These are phyloP conservation scores for Trypanosoma boissoni DNA, from an alignment of 208 protist species.

Conservation along the genomic window DNA sequence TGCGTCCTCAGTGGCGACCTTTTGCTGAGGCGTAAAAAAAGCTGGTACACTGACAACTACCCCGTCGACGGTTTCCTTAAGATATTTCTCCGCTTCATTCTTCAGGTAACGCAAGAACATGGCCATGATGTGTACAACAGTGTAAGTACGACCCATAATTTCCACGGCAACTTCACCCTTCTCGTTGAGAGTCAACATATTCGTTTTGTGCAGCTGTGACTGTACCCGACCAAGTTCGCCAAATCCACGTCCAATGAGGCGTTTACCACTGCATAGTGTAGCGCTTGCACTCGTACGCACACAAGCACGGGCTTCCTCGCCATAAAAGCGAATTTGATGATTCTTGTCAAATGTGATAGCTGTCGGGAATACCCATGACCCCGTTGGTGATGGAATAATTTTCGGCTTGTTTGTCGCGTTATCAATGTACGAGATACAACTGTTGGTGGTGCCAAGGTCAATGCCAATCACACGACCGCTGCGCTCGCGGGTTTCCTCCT, in stretches of 20 bases:
- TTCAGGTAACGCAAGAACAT: constrained; percentile 93
- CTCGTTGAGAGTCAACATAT: constrained; percentile 85
- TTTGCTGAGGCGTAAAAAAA: constrained; percentile 92
- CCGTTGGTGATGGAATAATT: constrained; percentile 89
- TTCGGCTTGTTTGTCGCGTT: constrained; percentile 62
- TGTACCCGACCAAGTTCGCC: constrained; percentile 84
- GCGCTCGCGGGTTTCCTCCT: constrained; percentile 44
- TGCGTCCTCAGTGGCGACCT: constrained; percentile 92
- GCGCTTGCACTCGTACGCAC: constrained; percentile 84
- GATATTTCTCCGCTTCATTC: constrained; percentile 77
- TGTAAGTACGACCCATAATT: constrained; percentile 88
- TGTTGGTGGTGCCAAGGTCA: constrained; percentile 98
- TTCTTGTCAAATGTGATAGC: constrained; percentile 91
- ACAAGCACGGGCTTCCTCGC: constrained; percentile 84
- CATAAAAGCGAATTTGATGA: constrained; percentile 82
- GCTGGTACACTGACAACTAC: constrained; percentile 90
- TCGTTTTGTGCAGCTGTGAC: constrained; percentile 81
- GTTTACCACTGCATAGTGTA: constrained; percentile 89
- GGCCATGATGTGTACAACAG: constrained; percentile 89
- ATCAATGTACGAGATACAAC: constrained; percentile 94
- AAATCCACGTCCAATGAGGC: constrained; percentile 84
- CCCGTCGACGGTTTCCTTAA: constrained; percentile 78
- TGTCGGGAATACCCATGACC: constrained; percentile 90
- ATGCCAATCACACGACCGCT: constrained; percentile 93
- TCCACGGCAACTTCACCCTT: constrained; percentile 86